Conservation (phyloP, 1,139 yeast species). For the Pneumocystis oryctolagi region DNA sequence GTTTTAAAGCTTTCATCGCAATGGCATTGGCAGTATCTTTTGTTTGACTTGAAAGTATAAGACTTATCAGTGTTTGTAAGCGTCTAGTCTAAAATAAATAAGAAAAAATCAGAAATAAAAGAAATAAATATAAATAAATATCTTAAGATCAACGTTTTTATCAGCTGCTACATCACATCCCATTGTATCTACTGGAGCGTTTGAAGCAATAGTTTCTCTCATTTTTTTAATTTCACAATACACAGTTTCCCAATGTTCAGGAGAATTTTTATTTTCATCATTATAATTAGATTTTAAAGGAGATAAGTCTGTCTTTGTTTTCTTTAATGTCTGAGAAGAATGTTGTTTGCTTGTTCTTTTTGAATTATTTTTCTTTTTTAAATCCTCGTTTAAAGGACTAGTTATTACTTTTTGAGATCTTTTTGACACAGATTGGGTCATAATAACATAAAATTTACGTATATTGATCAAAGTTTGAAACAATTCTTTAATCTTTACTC, state of each 20-base stretch:
- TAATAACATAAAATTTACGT: not conserved
- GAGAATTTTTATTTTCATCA: conserved; percentile 2
- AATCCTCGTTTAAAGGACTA: not conserved
- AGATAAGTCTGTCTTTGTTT: not conserved
- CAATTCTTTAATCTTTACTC: not conserved
- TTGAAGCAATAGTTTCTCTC: conserved; percentile 31
- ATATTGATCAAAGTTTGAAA: not conserved
- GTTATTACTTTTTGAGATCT: not conserved
- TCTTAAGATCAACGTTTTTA: conserved; percentile 26
- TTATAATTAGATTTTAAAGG: not conserved
- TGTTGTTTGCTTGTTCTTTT: not conserved
- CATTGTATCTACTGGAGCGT: conserved; percentile 76
- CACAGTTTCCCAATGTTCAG: conserved; percentile 28
- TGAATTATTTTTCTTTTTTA: not conserved
- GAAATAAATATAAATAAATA: conserved; percentile 19
- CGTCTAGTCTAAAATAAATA: conserved; percentile 48
- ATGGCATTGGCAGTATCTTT: conserved; percentile 71
- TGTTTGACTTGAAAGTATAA: conserved; percentile 85
- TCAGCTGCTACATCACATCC: conserved; percentile 71
- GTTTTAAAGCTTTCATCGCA: conserved; percentile 52
- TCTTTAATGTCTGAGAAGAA: not conserved
- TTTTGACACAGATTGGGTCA: not conserved
- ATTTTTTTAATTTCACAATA: conserved; percentile 49
- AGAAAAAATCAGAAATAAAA: conserved; percentile 12
- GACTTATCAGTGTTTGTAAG: conserved; percentile 40